Base-by-base conservation (phyloP, 495 filamentous ascomycete species). In the Penicillium alfredii region DNA sequence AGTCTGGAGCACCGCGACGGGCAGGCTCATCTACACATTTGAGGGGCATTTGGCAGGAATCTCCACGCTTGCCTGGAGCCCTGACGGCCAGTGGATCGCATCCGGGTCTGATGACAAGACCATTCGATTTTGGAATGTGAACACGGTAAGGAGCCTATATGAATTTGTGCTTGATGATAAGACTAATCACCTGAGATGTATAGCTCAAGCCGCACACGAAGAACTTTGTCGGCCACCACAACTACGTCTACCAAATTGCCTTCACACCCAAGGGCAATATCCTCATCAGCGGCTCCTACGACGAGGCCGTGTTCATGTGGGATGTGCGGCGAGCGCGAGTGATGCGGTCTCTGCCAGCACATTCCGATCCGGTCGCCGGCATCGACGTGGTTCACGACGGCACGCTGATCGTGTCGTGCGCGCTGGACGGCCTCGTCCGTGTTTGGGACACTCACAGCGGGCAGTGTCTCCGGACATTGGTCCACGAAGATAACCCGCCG, bases 211-310 rank as follows among this genome's bases (percentile, higher is more conserved):
- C 81, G 46, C 69, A 82, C 58, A 64, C 73, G 0, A 66, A 63
- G 14, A 78, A 84, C 6, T 71, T 96, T 44, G 60, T 80, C 19
- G 89, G 92, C 26, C 92, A 98, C 56, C 89, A 96, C 56, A 96
- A 89, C 55, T 96, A 95, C 66, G 81, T 98, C 28, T 95, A 90
- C 61, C 81, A 81, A 22, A 72, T 98, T 30, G 87, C 89, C 13
- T 98, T 96, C 61, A 86, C 85, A 10, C 92, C 93, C 1, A 94
- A 94, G 61, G 93, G 92, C 23, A 97, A 96, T 51, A 94, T 95
- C 50, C 76, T 98, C 11, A 92, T 84, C 23, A 89, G 84, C 39
- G 93, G 92, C 11, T 90, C 85, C 49, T 97, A 94, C 61, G 92
- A 97, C 50, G 92, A 98, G 69, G 92, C 93, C 6, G 84, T 98